Evolutionary conservation across 148 eudicot genomes (phyloP).

Genomic region (Amaranthus hypochondriacus): DNA sequence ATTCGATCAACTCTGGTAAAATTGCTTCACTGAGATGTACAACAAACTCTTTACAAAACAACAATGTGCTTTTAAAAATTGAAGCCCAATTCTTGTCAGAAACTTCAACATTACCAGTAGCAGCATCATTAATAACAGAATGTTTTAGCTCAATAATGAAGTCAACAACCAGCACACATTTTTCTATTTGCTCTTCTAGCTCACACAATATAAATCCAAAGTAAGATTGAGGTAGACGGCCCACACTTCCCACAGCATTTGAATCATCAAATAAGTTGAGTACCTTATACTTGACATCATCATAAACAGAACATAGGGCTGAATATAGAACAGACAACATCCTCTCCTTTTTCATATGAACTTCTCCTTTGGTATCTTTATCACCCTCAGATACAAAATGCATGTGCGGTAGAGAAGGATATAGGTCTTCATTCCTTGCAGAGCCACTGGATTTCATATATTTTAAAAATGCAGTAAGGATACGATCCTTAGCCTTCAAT

Average conservation of each 20-base stretch:
- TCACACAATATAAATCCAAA: conserved; percentile 42
- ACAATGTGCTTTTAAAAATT: conserved; percentile 45
- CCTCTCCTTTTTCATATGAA: conserved; percentile 50
- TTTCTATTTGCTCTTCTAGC: conserved; percentile 74
- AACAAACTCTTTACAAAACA: conserved; percentile 61
- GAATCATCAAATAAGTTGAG: conserved; percentile 37
- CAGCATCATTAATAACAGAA: conserved; percentile 30
- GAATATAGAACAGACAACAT: conserved; percentile 40
- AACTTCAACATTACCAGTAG: conserved; percentile 25
- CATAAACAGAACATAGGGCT: conserved; percentile 57
- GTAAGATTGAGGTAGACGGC: conserved; percentile 33
- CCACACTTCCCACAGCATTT: conserved; percentile 29
- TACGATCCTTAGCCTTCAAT: conserved; percentile 58
- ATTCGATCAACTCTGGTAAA: conserved; percentile 62
- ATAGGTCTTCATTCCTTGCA: conserved; percentile 40
- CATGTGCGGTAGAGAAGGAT: conserved; percentile 26
- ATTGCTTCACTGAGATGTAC: conserved; percentile 57
- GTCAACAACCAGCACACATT: conserved; percentile 61
- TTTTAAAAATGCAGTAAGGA: conserved; percentile 60
- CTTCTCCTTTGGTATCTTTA: conserved; percentile 34
- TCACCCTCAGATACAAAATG: conserved; percentile 30
- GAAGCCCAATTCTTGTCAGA: conserved; percentile 69
- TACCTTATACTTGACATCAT: conserved; percentile 54
- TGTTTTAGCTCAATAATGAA: conserved; percentile 56
- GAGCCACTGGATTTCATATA: conserved; percentile 55